These are phyloP conservation scores for Lactifluus piperatus DNA, from an alignment of 768 basidiomycete species.

Conservation along the genomic window DNA sequence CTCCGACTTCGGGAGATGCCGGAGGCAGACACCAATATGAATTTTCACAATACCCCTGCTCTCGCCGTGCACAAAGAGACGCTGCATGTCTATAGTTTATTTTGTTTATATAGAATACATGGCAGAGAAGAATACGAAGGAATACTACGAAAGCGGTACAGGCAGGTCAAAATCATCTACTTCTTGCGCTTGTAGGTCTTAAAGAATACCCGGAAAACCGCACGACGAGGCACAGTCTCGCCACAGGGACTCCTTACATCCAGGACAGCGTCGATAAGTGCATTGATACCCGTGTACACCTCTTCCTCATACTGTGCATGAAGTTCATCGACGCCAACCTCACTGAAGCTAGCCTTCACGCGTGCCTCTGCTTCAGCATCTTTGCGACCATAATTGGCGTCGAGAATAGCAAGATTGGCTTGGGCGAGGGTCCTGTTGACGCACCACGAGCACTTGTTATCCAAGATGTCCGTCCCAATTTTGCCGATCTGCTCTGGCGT, in stretches of 20 bases:
- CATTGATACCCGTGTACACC: conserved; percentile 53
- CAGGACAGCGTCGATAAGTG: conserved; percentile 63
- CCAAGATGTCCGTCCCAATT: conserved; percentile 95
- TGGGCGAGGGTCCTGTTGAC: conserved; percentile 78
- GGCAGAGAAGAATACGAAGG: conserved; percentile 53
- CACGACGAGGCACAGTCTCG: conserved; percentile 39
- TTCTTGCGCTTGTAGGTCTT: too few relatives aligned
- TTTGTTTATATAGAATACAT: too few relatives aligned
- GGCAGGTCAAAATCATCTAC: too few relatives aligned
- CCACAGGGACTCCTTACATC: conserved; percentile 35
- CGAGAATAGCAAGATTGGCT: conserved; percentile 43
- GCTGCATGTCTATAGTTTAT: too few relatives aligned
- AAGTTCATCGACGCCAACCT: conserved; percentile 45
- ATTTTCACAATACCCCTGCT: too few relatives aligned
- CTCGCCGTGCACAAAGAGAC: too few relatives aligned
- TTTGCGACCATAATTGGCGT: conserved; percentile 60
- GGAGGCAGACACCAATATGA: too few relatives aligned
- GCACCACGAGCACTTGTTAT: conserved; percentile 98
- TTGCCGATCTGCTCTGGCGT: conserved; percentile 91
- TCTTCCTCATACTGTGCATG: conserved; percentile 68
- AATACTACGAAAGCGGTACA: too few relatives aligned
- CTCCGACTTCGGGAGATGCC: too few relatives aligned
- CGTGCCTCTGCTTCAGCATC: conserved; percentile 44
- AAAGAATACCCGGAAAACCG: conserved; percentile 77
- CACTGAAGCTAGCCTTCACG: conserved; percentile 66